phyloP scores from a whole-genome alignment of 2,329 filamentous ascomycete genomes.

The Exophiala bonariae region DNA sequence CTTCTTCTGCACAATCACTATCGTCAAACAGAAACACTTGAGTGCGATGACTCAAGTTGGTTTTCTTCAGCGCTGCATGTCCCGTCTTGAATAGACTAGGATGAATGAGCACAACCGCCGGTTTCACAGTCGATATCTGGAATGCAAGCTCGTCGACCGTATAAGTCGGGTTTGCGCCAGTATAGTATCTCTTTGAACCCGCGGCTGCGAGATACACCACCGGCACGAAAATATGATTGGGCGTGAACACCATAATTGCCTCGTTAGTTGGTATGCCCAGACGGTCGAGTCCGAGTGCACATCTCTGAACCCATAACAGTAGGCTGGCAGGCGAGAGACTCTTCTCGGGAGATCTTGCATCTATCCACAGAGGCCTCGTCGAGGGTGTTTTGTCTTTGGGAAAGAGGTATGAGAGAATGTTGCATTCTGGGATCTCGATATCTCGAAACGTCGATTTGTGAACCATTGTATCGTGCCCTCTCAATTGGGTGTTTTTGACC shows the following conservation, averaged over 20 bases:
- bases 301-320: constrained; percentile 65
- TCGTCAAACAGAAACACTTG: constrained; percentile 23
- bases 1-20: constrained; percentile 35
- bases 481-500: no score
- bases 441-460: neutral
- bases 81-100: constrained; percentile 45
- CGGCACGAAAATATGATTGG: constrained; percentile 69
- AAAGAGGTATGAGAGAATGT: constrained; percentile 47
- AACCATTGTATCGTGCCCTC: neutral
- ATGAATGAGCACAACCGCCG: constrained; percentile 51
- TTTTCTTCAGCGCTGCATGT: constrained; percentile 33
- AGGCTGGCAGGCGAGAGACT: constrained; percentile 60
- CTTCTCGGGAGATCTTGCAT: constrained; percentile 62
- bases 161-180: constrained; percentile 54
- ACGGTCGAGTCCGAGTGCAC: constrained; percentile 63
- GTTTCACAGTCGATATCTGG: constrained; percentile 52
- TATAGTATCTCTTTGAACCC: constrained; percentile 54
- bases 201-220: constrained; percentile 37
- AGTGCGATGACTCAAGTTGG: constrained; percentile 11
- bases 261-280: constrained; percentile 64
- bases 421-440: constrained; percentile 40
- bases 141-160: constrained; percentile 51
- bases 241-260: constrained; percentile 66
- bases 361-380: constrained; percentile 51
- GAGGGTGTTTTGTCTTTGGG: constrained; percentile 37